Evolutionary conservation across 2,329 filamentous ascomycete species (phyloP).

Genomic region (Diaporthe citri): DNA sequence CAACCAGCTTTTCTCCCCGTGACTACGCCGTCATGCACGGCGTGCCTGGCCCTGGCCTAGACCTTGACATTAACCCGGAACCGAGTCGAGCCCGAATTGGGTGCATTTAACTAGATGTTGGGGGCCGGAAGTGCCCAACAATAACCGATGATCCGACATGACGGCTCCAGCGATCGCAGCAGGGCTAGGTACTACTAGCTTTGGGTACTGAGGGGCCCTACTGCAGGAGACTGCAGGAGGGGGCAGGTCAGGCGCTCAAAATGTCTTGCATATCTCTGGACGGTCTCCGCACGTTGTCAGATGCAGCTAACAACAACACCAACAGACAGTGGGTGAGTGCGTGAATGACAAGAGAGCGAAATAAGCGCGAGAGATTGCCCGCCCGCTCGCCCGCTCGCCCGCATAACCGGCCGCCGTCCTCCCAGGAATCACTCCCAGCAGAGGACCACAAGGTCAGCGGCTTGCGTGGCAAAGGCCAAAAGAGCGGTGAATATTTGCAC

Average conservation of each 20-base stretch:
- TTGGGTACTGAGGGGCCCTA: constrained; percentile 5
- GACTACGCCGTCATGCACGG: constrained; percentile 20
- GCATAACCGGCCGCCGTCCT: constrained; percentile 21
- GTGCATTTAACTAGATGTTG: background rate
- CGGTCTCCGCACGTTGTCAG: constrained; percentile 22
- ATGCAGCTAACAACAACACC: constrained; percentile 24
- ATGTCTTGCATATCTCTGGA: constrained; percentile 31
- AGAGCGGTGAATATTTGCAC: constrained; percentile 28
- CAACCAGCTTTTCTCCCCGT: background rate
- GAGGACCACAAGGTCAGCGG: background rate
- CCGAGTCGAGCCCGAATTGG: background rate
- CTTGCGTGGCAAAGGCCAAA: constrained; percentile 16
- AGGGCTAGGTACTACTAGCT: constrained; percentile 10
- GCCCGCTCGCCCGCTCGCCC: constrained; percentile 3
- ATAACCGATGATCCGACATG: constrained; percentile 7
- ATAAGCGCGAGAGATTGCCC: constrained; percentile 26
- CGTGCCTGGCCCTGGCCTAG: constrained; percentile 8
- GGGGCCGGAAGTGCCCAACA: background rate
- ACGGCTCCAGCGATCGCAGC: background rate
- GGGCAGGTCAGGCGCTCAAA: constrained; percentile 25
- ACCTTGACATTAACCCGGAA: background rate
- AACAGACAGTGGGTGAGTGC: background rate
- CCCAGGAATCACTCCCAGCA: background rate
- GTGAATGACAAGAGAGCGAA: background rate
- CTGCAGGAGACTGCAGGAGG: constrained; percentile 23